These are phyloP conservation scores for Phytophthora sansomeana DNA, from an alignment of 352 stramenopile genomes.

Conservation along the genomic window DNA sequence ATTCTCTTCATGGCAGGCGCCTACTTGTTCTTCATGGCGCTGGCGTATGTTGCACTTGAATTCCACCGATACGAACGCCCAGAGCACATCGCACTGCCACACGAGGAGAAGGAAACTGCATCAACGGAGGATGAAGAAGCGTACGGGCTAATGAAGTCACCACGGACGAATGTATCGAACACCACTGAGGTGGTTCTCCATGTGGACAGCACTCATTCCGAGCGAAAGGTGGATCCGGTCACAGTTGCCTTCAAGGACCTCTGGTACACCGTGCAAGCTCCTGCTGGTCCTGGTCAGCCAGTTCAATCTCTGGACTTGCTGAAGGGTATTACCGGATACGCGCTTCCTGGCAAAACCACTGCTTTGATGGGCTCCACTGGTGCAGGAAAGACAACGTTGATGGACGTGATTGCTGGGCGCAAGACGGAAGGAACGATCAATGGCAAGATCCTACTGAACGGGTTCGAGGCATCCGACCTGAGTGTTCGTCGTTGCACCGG, in stretches of 20 bases:
- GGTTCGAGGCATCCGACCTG: conserved; percentile 43
- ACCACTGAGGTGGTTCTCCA: too few relatives aligned
- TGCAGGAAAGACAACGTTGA: conserved; percentile 94
- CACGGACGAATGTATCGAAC: too few relatives aligned
- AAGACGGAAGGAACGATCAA: conserved; percentile 84
- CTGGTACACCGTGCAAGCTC: too few relatives aligned
- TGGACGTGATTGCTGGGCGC: conserved; percentile 94
- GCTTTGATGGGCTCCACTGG: conserved; percentile 79
- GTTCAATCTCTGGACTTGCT: conserved; percentile 48
- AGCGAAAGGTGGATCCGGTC: background rate
- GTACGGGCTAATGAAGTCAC: conserved; percentile 11
- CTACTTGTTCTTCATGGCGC: conserved; percentile 38
- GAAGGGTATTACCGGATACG: conserved; percentile 62
- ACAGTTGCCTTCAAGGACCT: too few relatives aligned
- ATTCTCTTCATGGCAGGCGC: conserved; percentile 37
- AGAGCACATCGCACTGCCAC: conserved; percentile 51
- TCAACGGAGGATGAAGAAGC: conserved; percentile 2
- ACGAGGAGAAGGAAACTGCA: conserved; percentile 16
- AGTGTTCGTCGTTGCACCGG: conserved; percentile 65
- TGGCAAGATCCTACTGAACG: conserved; percentile 77
- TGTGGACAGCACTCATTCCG: too few relatives aligned
- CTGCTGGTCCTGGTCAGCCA: too few relatives aligned
- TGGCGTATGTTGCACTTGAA: conserved; percentile 28
- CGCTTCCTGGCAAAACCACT: conserved; percentile 43
- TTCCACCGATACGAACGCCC: conserved; percentile 54